Conservation (phyloP, 1,139 yeast species). For the Taphrina sp. region DNA sequence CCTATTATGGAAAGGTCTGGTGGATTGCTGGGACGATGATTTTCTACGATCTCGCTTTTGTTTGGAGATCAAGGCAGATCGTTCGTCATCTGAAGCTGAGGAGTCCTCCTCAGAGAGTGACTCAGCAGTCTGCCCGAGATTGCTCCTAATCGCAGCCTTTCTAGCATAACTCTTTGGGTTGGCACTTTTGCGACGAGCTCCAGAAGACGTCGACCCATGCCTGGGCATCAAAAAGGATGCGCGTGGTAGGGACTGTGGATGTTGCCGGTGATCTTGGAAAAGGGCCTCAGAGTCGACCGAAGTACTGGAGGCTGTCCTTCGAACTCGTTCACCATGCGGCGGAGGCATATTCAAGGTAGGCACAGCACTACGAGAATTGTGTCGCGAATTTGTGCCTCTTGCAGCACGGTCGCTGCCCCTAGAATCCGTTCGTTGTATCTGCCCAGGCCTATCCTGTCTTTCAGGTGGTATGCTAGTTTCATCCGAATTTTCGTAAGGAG, state of each 20-base stretch:
- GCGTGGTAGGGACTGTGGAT: constrained; percentile 25
- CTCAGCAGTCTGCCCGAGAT: background rate
- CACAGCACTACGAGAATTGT: constrained; percentile 22
- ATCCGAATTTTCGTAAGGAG: background rate
- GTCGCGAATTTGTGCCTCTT: constrained; percentile 10
- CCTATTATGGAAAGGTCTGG: constrained; percentile 2
- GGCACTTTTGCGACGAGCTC: constrained; percentile 19
- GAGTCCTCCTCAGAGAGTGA: constrained; percentile 2
- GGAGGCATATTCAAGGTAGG: constrained; percentile 21
- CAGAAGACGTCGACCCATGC: constrained; percentile 5
- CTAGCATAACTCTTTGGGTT: constrained; percentile 1
- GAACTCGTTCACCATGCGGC: constrained; percentile 6
- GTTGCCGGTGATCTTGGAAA: constrained; percentile 27
- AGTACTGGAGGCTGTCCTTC: constrained; percentile 18
- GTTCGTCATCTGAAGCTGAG: constrained; percentile 20
- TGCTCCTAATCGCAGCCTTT: constrained; percentile 5
- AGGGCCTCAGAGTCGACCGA: constrained; percentile 27
- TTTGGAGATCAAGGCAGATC: constrained; percentile 18
- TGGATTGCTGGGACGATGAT: constrained; percentile 27
- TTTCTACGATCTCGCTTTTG: constrained; percentile 12
- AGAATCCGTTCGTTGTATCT: constrained; percentile 29
- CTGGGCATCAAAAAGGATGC: constrained; percentile 18
- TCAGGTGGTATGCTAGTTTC: too few species aligned
- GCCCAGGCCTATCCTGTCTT: too few species aligned
- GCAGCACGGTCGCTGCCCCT: constrained; percentile 17